phyloP scores from a whole-genome alignment of 1,284 basidiomycete genomes.

The Vanrija sp. region DNA sequence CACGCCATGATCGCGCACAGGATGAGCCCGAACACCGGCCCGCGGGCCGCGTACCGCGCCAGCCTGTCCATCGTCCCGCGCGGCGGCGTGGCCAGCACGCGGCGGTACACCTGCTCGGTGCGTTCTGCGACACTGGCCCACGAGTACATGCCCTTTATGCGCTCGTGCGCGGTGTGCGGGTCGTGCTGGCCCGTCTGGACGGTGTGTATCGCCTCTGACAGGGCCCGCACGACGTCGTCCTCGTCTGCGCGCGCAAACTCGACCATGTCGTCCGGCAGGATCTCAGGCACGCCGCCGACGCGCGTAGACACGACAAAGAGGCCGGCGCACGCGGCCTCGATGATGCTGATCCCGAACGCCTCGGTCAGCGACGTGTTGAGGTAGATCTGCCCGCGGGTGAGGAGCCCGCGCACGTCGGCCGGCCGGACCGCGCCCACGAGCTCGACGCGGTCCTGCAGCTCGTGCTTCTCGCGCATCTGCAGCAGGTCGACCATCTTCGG shows the following conservation, averaged over 20 bases:
- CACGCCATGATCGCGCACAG: conserved; percentile 51
- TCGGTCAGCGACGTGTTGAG: conserved; percentile 95
- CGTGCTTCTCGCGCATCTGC: conserved; percentile 89
- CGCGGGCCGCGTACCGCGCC: conserved; percentile 56
- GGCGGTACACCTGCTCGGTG: conserved; percentile 76
- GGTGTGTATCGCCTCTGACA: conserved; percentile 72
- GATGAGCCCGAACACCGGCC: conserved; percentile 50
- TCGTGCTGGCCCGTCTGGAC: conserved; percentile 70
- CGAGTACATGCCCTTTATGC: conserved; percentile 76
- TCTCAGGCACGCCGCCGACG: conserved; percentile 94
- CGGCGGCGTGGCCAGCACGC: conserved; percentile 60
- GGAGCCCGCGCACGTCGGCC: conserved; percentile 76
- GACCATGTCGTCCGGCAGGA: conserved; percentile 88
- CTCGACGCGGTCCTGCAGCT: conserved; percentile 84
- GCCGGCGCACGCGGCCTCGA: conserved; percentile 93
- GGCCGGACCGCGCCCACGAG: conserved; percentile 78
- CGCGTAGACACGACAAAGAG: conserved; percentile 90
- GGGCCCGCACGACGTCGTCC: conserved; percentile 75
- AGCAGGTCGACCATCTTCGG: conserved; percentile 92
- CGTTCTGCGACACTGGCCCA: conserved; percentile 78
- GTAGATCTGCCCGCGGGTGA: conserved; percentile 81
- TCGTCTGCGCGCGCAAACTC: conserved; percentile 89
- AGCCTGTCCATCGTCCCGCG: conserved; percentile 68
- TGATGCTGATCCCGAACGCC: conserved; percentile 90
- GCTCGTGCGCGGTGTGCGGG: conserved; percentile 69